Percentiles rank a stretch among this genome's conserved stretches.
phyloP scores from a whole-genome alignment of 2,329 filamentous ascomycete genomes.

The Lojkania enalia region DNA sequence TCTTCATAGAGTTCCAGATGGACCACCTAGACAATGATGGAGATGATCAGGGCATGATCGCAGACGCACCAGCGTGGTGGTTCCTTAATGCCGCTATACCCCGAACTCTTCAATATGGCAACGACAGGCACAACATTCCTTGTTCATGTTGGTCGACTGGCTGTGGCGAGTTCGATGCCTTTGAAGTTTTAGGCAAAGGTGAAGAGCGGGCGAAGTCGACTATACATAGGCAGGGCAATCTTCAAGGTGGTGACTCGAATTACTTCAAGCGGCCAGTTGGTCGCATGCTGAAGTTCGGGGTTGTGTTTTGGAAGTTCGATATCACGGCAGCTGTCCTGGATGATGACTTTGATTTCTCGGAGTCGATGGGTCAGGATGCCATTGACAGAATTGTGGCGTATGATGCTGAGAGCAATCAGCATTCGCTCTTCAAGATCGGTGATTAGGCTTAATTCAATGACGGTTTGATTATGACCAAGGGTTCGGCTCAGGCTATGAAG shows the following conservation, averaged over 20 bases:
- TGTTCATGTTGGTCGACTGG: slow-evolving; percentile 74
- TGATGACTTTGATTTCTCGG: slow-evolving; percentile 43
- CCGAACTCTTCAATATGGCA: slow-evolving; percentile 69
- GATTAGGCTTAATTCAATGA: too few relatives aligned
- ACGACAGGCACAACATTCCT: slow-evolving; percentile 43
- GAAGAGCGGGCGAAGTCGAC: slow-evolving; percentile 70
- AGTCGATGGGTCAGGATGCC: slow-evolving; percentile 35
- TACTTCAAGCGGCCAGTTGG: slow-evolving; percentile 70
- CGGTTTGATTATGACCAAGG: too few relatives aligned
- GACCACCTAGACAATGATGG: slow-evolving; percentile 42
- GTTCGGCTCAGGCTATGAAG: too few relatives aligned
- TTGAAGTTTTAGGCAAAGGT: slow-evolving; percentile 69
- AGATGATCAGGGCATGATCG: slow-evolving; percentile 47
- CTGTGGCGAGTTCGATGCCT: slow-evolving; percentile 77
- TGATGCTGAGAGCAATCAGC: slow-evolving; percentile 37
- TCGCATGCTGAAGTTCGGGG: slow-evolving; percentile 64
- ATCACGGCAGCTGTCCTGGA: slow-evolving; percentile 43
- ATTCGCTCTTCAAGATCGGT: slow-evolving; percentile 46
- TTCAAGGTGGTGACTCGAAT: slow-evolving; percentile 67
- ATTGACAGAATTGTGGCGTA: slow-evolving; percentile 43
- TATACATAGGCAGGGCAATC: slow-evolving; percentile 61
- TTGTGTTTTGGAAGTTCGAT: slow-evolving; percentile 36
- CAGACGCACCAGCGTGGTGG: slow-evolving; percentile 76
- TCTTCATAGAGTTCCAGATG: slow-evolving; percentile 76
- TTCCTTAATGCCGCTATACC: slow-evolving; percentile 74